Conservation (phyloP, 2,329 filamentous ascomycete genomes). For the Botrytis hyacinthi region DNA sequence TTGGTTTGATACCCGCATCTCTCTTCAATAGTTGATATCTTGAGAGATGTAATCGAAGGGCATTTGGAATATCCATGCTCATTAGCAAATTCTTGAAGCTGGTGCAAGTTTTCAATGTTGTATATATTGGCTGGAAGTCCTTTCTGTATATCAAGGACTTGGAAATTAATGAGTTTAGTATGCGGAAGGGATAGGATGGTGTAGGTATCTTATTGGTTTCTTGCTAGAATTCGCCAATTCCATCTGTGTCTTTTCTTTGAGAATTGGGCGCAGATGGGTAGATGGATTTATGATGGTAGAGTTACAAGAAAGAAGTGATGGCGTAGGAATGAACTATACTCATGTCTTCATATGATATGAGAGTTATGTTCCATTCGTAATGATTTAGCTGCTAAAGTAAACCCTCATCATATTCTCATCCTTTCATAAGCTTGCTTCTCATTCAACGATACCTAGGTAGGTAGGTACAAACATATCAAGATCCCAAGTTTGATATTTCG, state of each 20-base stretch:
- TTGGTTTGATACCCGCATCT: too few species aligned
- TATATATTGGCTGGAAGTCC: background rate
- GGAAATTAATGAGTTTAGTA: background rate
- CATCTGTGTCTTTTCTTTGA: too few species aligned
- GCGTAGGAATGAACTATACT: too few species aligned
- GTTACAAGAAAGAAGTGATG: background rate
- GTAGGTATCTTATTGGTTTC: background rate
- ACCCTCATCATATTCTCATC: background rate
- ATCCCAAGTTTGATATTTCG: background rate
- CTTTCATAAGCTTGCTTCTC: background rate
- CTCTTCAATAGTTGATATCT: too few species aligned
- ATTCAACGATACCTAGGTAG: background rate
- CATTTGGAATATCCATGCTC: too few species aligned
- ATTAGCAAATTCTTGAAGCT: too few species aligned
- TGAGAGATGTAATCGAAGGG: too few species aligned
- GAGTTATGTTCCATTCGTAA: background rate
- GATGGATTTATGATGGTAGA: background rate
- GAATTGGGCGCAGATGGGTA: background rate
- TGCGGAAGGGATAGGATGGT: background rate
- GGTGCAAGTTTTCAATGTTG: too few species aligned
- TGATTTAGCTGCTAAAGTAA: background rate
- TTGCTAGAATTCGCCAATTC: accelerated
- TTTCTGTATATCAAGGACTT: background rate
- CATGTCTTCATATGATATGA: background rate
- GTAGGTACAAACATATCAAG: background rate